These are phyloP conservation scores for Saturnispora zaruensis DNA, from an alignment of 805 yeast genomes.

Conservation along the genomic window DNA sequence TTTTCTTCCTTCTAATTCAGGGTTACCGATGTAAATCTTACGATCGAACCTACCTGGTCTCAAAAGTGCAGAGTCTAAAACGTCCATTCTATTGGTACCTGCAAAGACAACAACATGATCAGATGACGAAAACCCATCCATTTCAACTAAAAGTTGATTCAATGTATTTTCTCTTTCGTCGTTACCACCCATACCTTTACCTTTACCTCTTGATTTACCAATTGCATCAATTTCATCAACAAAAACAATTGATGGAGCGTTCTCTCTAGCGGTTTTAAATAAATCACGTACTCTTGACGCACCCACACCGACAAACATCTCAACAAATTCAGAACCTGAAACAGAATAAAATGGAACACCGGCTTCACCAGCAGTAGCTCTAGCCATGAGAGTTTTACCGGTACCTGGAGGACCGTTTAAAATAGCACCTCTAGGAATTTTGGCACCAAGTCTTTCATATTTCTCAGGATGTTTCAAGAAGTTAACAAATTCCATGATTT, in stretches of 20 bases:
- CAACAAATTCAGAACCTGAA: conserved; percentile 92
- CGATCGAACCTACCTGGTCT: conserved; percentile 96
- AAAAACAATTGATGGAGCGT: conserved; percentile 84
- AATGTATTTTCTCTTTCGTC: conserved; percentile 92
- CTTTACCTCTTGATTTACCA: conserved; percentile 71
- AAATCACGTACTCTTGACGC: conserved; percentile 91
- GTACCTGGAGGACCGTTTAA: conserved; percentile 96
- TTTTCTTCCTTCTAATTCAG: conserved; percentile 84
- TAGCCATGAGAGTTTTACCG: conserved; percentile 87
- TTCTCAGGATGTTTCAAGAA: conserved; percentile 78
- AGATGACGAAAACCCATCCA: conserved; percentile 87
- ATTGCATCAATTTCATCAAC: conserved; percentile 96
- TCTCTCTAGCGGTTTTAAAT: conserved; percentile 80
- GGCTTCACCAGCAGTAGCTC: conserved; percentile 96
- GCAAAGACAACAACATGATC: conserved; percentile 92
- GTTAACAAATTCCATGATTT: conserved; percentile 90
- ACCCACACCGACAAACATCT: conserved; percentile 96
- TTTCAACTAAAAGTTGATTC: conserved; percentile 86
- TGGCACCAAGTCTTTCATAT: conserved; percentile 84
- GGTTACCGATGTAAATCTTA: conserved; percentile 77
- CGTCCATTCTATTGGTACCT: conserved; percentile 91
- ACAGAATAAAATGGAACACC: conserved; percentile 89
- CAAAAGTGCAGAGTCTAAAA: conserved; percentile 78
- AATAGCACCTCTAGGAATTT: conserved; percentile 92
- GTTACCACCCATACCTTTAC: conserved; percentile 72